Conservation (phyloP, 495 filamentous ascomycete genomes). For the Hyaloscypha variabilis region DNA sequence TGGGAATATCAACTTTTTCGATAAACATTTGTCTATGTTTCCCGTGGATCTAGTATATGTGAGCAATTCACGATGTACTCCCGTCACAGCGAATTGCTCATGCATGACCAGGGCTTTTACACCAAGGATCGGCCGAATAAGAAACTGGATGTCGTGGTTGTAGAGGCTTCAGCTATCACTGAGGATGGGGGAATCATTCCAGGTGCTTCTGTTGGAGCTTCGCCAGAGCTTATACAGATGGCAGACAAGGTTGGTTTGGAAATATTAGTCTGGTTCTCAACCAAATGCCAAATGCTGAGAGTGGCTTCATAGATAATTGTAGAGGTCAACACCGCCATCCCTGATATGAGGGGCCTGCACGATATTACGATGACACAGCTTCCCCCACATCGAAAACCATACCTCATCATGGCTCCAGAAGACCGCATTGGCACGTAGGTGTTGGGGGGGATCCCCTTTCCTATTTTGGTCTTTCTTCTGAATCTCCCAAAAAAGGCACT, state of each 20-base stretch:
- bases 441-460: no score
- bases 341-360: conserved; percentile 86
- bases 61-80: conserved; percentile 33
- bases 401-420: conserved; percentile 75
- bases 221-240: conserved; percentile 85
- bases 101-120: conserved; percentile 58
- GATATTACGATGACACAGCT: conserved; percentile 88
- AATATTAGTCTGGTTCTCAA: background rate
- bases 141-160: conserved; percentile 79
- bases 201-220: conserved; percentile 84
- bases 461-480: no score
- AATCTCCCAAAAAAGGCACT: no score
- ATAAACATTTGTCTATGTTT: conserved; percentile 94
- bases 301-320: conserved; percentile 66
- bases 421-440: conserved; percentile 89
- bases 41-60: conserved; percentile 84
- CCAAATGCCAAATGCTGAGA: conserved; percentile 1
- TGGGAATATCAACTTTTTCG: conserved; percentile 89
- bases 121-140: conserved; percentile 74
- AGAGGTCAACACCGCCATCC: conserved; percentile 87
- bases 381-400: conserved; percentile 80
- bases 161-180: conserved; percentile 90
- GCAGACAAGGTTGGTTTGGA: conserved; percentile 66
- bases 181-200: conserved; percentile 90
- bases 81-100: background rate